phyloP scores from a whole-genome alignment of 1,139 yeast genomes.

The Debaryomyces udenii region DNA sequence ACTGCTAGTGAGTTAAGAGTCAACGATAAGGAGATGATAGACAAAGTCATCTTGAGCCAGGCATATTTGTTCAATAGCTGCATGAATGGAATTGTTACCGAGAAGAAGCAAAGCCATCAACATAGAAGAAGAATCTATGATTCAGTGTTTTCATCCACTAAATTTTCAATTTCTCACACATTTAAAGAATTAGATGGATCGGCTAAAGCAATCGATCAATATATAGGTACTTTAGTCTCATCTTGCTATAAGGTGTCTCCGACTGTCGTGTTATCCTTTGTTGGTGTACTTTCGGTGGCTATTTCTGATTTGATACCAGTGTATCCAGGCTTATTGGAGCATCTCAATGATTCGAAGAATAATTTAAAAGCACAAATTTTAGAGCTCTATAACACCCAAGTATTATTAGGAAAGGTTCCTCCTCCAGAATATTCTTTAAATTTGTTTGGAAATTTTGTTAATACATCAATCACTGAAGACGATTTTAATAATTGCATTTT shows the following conservation, averaged over 20 bases:
- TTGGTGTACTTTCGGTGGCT: conserved; percentile 48
- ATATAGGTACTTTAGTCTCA: conserved; percentile 11
- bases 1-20: conserved; percentile 24
- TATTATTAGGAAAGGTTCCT: conserved; percentile 46
- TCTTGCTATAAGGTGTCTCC: conserved; percentile 9
- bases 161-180: conserved; percentile 26
- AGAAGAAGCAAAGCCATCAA: neutral
- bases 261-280: conserved; percentile 17
- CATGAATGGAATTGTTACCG: conserved; percentile 14
- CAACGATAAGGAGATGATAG: conserved; percentile 15
- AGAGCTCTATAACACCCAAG: conserved; percentile 32
- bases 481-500: conserved; percentile 47
- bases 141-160: conserved; percentile 44
- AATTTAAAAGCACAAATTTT: conserved; percentile 18
- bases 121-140: conserved; percentile 54
- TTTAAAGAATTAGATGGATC: conserved; percentile 16
- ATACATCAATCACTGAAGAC: conserved; percentile 44
- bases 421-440: conserved; percentile 13
- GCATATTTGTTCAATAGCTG: conserved; percentile 26
- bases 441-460: conserved; percentile 40
- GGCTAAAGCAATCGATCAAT: conserved; percentile 16
- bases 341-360: conserved; percentile 22
- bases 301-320: conserved; percentile 41
- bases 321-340: conserved; percentile 40
- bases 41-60: conserved; percentile 23